These are phyloP conservation scores for Lachancea sp. DNA, from an alignment of 805 yeast genomes.

Conservation along the genomic window DNA sequence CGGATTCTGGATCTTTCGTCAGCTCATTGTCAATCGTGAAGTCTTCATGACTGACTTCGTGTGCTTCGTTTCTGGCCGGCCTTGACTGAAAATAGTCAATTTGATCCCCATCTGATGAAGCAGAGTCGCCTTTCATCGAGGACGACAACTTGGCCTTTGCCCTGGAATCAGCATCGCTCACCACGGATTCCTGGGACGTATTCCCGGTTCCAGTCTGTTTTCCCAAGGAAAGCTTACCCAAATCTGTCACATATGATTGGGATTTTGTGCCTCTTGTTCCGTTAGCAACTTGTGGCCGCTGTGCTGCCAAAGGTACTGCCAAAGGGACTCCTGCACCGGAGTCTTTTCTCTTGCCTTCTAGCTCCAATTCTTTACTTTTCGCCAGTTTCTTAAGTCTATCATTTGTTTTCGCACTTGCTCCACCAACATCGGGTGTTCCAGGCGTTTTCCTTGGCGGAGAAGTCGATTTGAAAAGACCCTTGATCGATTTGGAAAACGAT, in stretches of 20 bases:
- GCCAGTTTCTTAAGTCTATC: constrained; percentile 12
- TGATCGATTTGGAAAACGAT: constrained; percentile 25
- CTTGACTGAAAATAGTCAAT: not conserved
- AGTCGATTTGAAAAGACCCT: constrained; percentile 21
- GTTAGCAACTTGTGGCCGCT: constrained; percentile 15
- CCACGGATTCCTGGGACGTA: constrained; percentile 17
- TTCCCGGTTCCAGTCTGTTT: constrained; percentile 4
- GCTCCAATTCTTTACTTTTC: constrained; percentile 20
- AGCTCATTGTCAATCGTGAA: constrained; percentile 10
- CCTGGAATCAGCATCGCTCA: constrained; percentile 20
- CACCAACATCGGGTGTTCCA: constrained; percentile 1
- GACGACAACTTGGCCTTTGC: not conserved
- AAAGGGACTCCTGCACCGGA: constrained; percentile 4
- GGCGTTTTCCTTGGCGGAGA: constrained; percentile 9
- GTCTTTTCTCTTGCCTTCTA: constrained; percentile 13
- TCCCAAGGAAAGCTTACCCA: constrained; percentile 18
- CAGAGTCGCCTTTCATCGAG: not conserved
- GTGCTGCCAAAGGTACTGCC: constrained; percentile 1
- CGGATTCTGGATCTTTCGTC: constrained; percentile 3
- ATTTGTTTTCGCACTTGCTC: constrained; percentile 1
- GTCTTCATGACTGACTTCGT: not conserved
- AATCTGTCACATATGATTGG: constrained; percentile 13
- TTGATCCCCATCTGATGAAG: not conserved
- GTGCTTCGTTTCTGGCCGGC: constrained; percentile 1
- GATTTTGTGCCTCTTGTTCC: constrained; percentile 8